Evolutionary conservation across 768 basidiomycete genomes (phyloP), one percentile per base, ranked within the genome.

Genomic region (Suillus paluster): DNA sequence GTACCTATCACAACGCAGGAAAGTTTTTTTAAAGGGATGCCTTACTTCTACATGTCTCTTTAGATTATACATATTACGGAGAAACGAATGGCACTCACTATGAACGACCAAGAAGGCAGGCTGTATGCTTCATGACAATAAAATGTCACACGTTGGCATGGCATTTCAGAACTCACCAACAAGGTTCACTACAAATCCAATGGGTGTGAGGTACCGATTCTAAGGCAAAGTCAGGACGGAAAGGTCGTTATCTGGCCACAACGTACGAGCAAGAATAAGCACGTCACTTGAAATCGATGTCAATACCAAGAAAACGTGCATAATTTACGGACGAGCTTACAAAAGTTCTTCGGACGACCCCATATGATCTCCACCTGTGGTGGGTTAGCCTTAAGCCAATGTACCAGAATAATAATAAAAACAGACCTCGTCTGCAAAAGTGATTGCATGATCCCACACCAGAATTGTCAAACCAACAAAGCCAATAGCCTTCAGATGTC

Each of bases 171-270:
- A 6, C 70, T 66, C 50, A 71, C 70, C 84, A 9, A 72, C 64
- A 1, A 87, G 66, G 64, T 88, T 87, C 54, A 88, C 71, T 21
- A 87, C 81, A 68, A 89, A 89, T 1, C 84, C 85, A 2, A 88
- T 72, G 0, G 87, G 86, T 1, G 84, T 87, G 25, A 88, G 72
- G 65, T 89, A 89, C 21, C 87, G 83, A 66, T 88, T 89, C 86
- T 89, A 55, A 41, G 60, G 71, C 77, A 78, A 57, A 21, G 19
- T 50, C 21, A 7, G 34, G 38, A 23, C 11, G 50, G 44, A 38
- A 5, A 15, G 19, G 15, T 10, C 4, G 19, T 23, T 30, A 45
- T 44, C 46, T 9, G 2, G 10, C 23, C 23, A 12, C 5, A 25
- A 63, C 78, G 53, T 65, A 80, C 80, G 38, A 81, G 23, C 17